These are phyloP conservation scores for Gryganskiella cystojenkinii DNA, from an alignment of 192 early-diverging fungal genomes.

Conservation along the genomic window DNA sequence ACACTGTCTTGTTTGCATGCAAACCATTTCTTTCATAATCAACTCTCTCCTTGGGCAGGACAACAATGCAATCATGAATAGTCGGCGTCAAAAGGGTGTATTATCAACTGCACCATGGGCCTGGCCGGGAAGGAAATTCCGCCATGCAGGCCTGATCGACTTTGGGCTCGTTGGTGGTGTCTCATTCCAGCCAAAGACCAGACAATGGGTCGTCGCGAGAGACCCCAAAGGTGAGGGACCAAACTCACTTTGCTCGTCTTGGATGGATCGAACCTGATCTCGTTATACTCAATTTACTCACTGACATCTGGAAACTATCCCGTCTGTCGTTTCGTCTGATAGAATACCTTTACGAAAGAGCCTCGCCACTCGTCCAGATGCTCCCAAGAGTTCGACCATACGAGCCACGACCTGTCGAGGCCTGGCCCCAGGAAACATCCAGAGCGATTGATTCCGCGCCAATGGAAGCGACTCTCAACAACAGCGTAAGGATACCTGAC, in stretches of 20 bases:
- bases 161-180: conserved; percentile 28
- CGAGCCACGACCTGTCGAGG: conserved; percentile 5
- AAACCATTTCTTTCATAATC: no score
- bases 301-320: no score
- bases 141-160: conserved; percentile 27
- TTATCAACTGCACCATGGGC: conserved; percentile 10
- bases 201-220: conserved; percentile 18
- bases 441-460: background rate
- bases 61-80: conserved; percentile 31
- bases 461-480: background rate
- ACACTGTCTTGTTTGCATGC: no score
- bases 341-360: background rate
- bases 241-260: background rate
- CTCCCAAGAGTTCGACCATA: conserved; percentile 21
- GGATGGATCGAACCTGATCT: background rate
- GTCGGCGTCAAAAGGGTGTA: conserved; percentile 20
- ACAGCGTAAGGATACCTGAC: background rate
- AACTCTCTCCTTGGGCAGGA: conserved; percentile 2
- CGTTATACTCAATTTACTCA: background rate
- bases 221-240: conserved; percentile 9
- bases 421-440: conserved; percentile 7
- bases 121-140: conserved; percentile 9
- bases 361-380: conserved; percentile 26
- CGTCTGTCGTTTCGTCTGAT: background rate
- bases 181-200: conserved; percentile 6